Evolutionary conservation across 73 alveolate species (phyloP).

Genomic region (Paramecium caudatum): DNA sequence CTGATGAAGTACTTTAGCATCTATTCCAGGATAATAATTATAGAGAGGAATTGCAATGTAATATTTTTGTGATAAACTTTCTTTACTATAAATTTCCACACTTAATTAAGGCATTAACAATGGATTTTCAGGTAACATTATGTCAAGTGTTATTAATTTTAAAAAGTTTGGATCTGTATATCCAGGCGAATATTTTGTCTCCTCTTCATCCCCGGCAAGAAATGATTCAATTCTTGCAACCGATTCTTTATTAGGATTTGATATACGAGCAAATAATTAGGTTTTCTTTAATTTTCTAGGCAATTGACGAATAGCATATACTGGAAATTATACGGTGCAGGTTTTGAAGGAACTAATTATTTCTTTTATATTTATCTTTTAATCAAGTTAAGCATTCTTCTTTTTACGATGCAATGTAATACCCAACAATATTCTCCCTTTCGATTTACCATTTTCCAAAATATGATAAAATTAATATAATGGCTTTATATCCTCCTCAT

Average conservation of each 20-base stretch:
- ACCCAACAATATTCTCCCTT: constrained; percentile 79
- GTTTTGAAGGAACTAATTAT: constrained; percentile 21
- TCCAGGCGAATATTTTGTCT: not conserved
- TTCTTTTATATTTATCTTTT: not conserved
- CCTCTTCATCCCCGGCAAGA: constrained; percentile 8
- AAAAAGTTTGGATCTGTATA: constrained; percentile 57
- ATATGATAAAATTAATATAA: constrained; percentile 69
- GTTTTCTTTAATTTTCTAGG: constrained; percentile 70
- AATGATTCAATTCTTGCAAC: constrained; percentile 40
- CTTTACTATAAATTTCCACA: constrained; percentile 15
- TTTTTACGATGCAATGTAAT: constrained; percentile 62
- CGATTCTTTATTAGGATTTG: constrained; percentile 68
- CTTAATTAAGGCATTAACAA: constrained; percentile 66
- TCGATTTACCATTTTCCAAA: constrained; percentile 58
- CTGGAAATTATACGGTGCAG: constrained; percentile 53
- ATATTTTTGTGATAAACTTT: constrained; percentile 18
- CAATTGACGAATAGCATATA: constrained; percentile 77
- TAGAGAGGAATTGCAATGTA: constrained; percentile 19
- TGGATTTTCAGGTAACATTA: not conserved
- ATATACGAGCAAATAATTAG: constrained; percentile 62
- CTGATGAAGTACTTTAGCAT: not conserved
- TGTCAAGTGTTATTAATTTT: not conserved
- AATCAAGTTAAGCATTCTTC: constrained; percentile 44
- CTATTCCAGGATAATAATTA: constrained; percentile 7
- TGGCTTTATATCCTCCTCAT: constrained; percentile 23